Base-by-base conservation (phyloP, 2,329 filamentous ascomycete genomes). In the Trichoderma polysporum region DNA sequence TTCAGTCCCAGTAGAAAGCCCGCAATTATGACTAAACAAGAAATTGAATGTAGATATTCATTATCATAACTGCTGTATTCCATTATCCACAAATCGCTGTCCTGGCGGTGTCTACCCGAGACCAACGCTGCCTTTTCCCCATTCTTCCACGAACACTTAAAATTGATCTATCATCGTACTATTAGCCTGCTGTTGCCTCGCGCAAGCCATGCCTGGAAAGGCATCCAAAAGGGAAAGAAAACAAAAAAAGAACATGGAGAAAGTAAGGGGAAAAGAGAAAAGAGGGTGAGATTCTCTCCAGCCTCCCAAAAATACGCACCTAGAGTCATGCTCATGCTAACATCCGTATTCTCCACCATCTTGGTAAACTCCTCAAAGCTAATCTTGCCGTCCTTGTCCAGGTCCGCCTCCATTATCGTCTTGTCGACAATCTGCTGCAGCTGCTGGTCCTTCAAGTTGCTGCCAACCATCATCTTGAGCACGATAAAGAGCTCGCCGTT, bases 381-480 rank as follows among this genome's bases (percentile, higher is more conserved):
- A 79, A 99, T 98, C 86, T 96, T 97, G 75, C 95, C 95, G 79
- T 99, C 95, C 69, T 90, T 89, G 80, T 99, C 95, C 73, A 94
- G 86, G 80, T 99, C 95, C 57, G 95, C 95, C 83, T 99, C 95
- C 95, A 98, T 98, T 79, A 99, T 98, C 68, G 95, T 99, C 88
- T 99, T 99, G 84, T 99, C 95, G 73, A 99, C 95, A 78, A 99
- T 99, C 88, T 94, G 95, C 83, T 99, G 95, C 78, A 99, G 83
- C 83, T 99, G 95, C 81, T 97, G 93, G 79, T 99, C 95, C 86
- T 99, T 99, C 76, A 99, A 83, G 80, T 99, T 99, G 83, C 92
- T 97, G 68, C 95, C 95, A 60, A 99, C 95, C 95, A 99, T 99
- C 95, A 99, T 99, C 91, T 99, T 99, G 75, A 99, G 86, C 76